Conservation (phyloP, 2,329 filamentous ascomycete species). For the Colletotrichum sojae region DNA sequence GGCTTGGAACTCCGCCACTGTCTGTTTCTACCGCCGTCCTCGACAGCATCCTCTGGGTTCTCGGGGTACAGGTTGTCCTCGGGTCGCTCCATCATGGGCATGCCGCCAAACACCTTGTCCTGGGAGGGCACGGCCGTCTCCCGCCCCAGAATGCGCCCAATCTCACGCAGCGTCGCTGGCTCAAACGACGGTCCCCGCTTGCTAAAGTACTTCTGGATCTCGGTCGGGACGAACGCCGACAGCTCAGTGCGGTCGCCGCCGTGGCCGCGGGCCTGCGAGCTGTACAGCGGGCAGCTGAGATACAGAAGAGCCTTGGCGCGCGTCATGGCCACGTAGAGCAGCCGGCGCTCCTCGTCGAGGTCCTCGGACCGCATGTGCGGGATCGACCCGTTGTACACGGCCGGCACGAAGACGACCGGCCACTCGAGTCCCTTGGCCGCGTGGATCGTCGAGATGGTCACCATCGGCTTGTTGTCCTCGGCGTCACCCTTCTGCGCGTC, state of each 20-base stretch:
- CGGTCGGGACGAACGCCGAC: conserved; percentile 78
- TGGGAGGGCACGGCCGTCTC: conserved; percentile 65
- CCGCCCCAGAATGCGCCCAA: conserved; percentile 80
- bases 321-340: conserved; percentile 98
- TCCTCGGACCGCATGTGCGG: conserved; percentile 91
- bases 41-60: conserved; percentile 40
- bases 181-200: conserved; percentile 80
- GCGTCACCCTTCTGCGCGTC: conserved; percentile 75
- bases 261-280: conserved; percentile 69
- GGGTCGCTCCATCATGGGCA: conserved; percentile 67
- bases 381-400: conserved; percentile 90
- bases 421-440: conserved; percentile 96
- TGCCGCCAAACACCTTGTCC: conserved; percentile 65
- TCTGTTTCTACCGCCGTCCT: conserved; percentile 25
- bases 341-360: conserved; percentile 85
- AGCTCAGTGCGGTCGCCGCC: conserved; percentile 67
- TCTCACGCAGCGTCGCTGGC: conserved; percentile 71
- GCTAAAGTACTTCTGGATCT: conserved; percentile 56
- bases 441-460: conserved; percentile 97
- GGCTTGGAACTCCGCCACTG: conserved; percentile 29
- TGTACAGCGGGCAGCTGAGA: conserved; percentile 82
- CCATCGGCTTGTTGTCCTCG: conserved; percentile 70
- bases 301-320: conserved; percentile 89
- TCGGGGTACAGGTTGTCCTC: conserved; percentile 80
- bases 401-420: conserved; percentile 94